Base-by-base conservation (phyloP, 352 stramenopile species). In the Plasmopara muralis region DNA sequence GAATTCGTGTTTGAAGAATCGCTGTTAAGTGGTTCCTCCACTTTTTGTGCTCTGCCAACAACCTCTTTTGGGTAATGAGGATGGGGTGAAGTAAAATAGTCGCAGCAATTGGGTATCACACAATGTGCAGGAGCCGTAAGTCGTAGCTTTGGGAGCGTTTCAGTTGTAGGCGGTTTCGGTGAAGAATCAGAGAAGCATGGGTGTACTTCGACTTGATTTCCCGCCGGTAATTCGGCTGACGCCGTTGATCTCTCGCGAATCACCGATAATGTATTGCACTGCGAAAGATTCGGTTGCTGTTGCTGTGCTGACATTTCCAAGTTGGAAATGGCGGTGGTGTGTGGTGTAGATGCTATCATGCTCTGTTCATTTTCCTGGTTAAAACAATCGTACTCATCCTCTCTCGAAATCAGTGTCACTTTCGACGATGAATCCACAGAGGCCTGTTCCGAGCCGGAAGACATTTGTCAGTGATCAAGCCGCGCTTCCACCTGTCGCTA, bases 41-140 rank as follows among this genome's bases (percentile, higher is more conserved):
- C 9, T 34, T 42, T 60, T 56, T 43, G 28, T 12, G 56, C 28
- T 15, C 37, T 50, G 10, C 53, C 63, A 31, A 72, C 59, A 31
- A 50, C 46, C 34, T 68, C 59, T 45, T 72, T 72, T 20, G 47
- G 42, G 16, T 63, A 72, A 38, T 72, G 63, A 45, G 59, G 63
- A 34, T 68, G 59, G 10, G 63, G 54, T 0, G 63, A 72, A 10
- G 63, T 60, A 43, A 68, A 72, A 38, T 49, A 68, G 38, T 72
- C 63, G 41, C 63, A 72, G 59, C 63, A 72, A 15, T 72, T 68
- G 14, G 63, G 59, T 9, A 64, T 38, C 7, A 72, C 59, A 33
- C 50, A 56, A 38, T 42, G 42, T 18, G 33, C 14, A 3, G 51
- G 59, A 43, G 59, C 16, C 25, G 44, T 62, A 20, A 51, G 54